Evolutionary conservation across 306 rosid genomes (phyloP).

Genomic region (Hippophae gyantsensis): DNA sequence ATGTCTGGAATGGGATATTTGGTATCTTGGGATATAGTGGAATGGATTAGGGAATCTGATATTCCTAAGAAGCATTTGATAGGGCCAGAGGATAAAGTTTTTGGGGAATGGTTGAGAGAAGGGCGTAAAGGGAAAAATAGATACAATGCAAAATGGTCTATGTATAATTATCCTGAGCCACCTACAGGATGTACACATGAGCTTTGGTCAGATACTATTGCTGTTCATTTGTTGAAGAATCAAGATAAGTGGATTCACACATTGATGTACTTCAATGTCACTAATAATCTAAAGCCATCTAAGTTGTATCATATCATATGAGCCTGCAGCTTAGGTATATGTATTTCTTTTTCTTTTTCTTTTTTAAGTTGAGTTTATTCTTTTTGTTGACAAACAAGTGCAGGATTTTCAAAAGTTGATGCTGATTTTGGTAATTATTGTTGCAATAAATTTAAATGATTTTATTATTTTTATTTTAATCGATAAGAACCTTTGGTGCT

Average conservation of each 20-base stretch:
- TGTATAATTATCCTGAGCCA: conserved; percentile 90
- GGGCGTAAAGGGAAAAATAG: conserved; percentile 55
- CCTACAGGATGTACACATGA: conserved; percentile 64
- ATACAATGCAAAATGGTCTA: conserved; percentile 84
- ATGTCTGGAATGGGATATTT: conserved; percentile 97
- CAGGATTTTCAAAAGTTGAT: neutral
- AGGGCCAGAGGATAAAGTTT: conserved; percentile 79
- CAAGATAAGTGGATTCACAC: conserved; percentile 74
- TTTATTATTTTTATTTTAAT: too few species aligned
- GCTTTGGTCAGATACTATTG: conserved; percentile 67
- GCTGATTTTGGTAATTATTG: neutral
- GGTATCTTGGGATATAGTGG: conserved; percentile 86
- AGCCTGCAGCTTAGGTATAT: neutral
- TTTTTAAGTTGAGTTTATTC: neutral
- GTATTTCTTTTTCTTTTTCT: conserved; percentile 9
- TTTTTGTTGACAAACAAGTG: neutral
- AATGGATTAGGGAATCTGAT: conserved; percentile 69
- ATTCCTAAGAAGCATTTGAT: conserved; percentile 60
- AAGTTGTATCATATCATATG: conserved; percentile 67
- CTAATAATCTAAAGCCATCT: conserved; percentile 50
- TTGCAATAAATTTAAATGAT: neutral
- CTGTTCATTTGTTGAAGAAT: conserved; percentile 92
- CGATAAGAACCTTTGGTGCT: too few species aligned
- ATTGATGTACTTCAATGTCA: conserved; percentile 57
- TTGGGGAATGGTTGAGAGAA: conserved; percentile 72